Conservation (phyloP, 1,139 yeast species). For the Eremothecium coryli region DNA sequence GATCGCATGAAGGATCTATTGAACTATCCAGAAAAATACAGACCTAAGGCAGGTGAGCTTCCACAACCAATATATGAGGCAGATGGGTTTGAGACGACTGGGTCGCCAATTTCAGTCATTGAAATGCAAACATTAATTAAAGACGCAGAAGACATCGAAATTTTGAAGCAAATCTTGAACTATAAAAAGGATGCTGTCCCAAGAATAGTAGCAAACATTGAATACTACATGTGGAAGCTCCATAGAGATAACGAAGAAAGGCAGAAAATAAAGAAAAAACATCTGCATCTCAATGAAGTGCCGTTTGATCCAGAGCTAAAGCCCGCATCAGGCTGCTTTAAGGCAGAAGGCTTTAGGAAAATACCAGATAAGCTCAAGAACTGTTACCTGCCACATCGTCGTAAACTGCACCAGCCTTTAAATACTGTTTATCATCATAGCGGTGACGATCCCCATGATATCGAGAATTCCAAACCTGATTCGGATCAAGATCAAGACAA, state of each 20-base stretch:
- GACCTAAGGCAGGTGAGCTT: conserved; percentile 18
- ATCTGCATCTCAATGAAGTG: conserved; percentile 17
- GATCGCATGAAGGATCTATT: conserved; percentile 15
- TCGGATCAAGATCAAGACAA: conserved; percentile 18
- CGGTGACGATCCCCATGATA: conserved; percentile 38
- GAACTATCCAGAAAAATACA: conserved; percentile 15
- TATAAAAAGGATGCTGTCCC: conserved; percentile 10
- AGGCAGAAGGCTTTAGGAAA: conserved; percentile 66
- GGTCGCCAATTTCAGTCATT: conserved; percentile 35
- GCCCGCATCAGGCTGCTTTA: conserved; percentile 52
- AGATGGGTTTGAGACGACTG: conserved; percentile 17
- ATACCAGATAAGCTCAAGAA: conserved; percentile 65
- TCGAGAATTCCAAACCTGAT: conserved; percentile 25
- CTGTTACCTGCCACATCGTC: conserved; percentile 74
- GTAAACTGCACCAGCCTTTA: conserved; percentile 38
- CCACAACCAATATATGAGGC: conserved; percentile 25
- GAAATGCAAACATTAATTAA: conserved; percentile 47
- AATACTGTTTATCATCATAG: conserved; percentile 41
- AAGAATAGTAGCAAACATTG: conserved; percentile 6
- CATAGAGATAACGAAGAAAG: conserved; percentile 16
- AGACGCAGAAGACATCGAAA: conserved; percentile 64
- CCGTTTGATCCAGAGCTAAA: conserved; percentile 34
- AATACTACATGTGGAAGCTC: conserved; percentile 22
- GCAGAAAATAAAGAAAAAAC: conserved; percentile 15
- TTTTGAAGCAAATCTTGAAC: conserved; percentile 41